Evolutionary conservation across 2,329 filamentous ascomycete genomes (phyloP), one percentile per base, ranked within the genome.

Genomic region (Pseudohalonectria lignicola): DNA sequence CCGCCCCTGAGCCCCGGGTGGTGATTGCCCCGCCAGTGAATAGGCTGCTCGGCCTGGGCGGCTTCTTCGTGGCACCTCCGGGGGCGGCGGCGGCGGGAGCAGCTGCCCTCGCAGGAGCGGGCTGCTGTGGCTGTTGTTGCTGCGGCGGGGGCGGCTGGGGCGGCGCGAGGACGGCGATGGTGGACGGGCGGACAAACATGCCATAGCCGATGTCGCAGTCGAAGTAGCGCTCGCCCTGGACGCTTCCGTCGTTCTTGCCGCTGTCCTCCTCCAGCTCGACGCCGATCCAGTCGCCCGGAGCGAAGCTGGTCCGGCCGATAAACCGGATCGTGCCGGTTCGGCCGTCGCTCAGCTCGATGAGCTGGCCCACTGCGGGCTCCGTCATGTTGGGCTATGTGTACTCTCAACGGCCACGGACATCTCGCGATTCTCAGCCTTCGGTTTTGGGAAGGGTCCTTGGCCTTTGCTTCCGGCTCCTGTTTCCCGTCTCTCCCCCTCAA

Each of bases 231-330:
- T 86, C 75, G 44, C 86, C 88, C 57, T 90, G 76, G 34, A 96
- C 86, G 39, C 83, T 82, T 46, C 90, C 90, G 69, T 96, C 86
- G 51, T 96, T 96, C 66, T 96, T 96, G 23, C 92, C 90, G 16
- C 73, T 76, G 38, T 79, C 68, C 34, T 86, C 82, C 37, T 86
- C 78, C 40, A 96, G 74, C 64, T 94, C 88, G 42, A 96, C 75
- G 46, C 90, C 90, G 42, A 95, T 69, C 86, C 88, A 96, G 44
- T 84, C 78, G 45, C 88, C 90, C 5, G 71, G 66, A 41, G 86
- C 79, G 61, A 96, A 94, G 49, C 74, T 66, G 28, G 90, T 86
- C 39, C 72, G 66, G 51, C 92, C 92, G 43, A 86, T 67, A 60
- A 85, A 98, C 50, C 85, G 85, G 46, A 98, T 74, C 43, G 74